A percentile compares a stretch with the other conserved stretches of the same genome.
These are phyloP conservation scores for Cordia subcordata DNA, from an alignment of 257 asterid genomes.

Conservation along the genomic window DNA sequence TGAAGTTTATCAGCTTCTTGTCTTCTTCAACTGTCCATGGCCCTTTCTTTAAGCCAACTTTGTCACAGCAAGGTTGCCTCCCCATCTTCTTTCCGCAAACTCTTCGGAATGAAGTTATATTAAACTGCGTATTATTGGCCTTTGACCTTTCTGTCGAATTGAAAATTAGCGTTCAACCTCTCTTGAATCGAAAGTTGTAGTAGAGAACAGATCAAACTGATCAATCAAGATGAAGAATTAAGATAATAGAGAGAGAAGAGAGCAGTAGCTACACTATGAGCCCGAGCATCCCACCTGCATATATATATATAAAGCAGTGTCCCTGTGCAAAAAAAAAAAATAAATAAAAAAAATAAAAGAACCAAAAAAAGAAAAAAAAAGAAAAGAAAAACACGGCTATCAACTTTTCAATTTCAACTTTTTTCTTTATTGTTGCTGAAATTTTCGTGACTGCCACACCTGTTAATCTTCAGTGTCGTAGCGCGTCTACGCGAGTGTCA, in stretches of 20 bases:
- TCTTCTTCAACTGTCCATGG: slow-evolving; percentile 97
- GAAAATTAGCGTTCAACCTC: too few relatives aligned
- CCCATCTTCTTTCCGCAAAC: slow-evolving; percentile 44
- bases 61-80: slow-evolving; percentile 93
- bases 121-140: too few relatives aligned
- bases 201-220: too few relatives aligned
- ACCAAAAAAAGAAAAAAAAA: too few relatives aligned
- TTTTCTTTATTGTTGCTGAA: not conserved
- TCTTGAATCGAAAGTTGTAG: too few relatives aligned
- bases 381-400: slow-evolving; percentile 24
- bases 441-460: slow-evolving; percentile 16
- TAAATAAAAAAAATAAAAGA: too few relatives aligned
- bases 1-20: slow-evolving; percentile 72
- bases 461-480: not conserved
- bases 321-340: too few relatives aligned
- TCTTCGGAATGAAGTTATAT: too few relatives aligned
- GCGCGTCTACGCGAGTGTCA: slow-evolving; percentile 19
- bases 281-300: slow-evolving; percentile 16
- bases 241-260: not conserved
- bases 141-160: too few relatives aligned
- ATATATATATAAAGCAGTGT: too few relatives aligned
- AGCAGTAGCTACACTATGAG: not conserved
- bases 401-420: not conserved
- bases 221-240: not conserved
- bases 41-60: slow-evolving; percentile 91